A percentile compares a stretch with the other conserved stretches of the same genome.
These are phyloP conservation scores for Colletotrichum tropicale DNA, from an alignment of 2,329 filamentous ascomycete species.

Conservation along the genomic window DNA sequence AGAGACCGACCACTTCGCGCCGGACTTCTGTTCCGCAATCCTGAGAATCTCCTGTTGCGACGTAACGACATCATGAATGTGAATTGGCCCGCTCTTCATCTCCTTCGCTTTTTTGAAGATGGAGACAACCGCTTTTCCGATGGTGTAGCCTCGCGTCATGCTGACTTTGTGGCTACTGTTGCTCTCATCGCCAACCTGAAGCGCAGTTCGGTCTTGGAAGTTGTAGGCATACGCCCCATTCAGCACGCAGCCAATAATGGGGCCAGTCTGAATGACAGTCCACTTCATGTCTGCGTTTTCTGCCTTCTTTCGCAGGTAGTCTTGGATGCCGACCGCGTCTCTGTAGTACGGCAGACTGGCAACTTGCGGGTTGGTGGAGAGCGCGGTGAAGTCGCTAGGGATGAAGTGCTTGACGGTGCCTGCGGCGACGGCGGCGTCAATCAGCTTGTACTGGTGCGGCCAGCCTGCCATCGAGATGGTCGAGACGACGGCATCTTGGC, in stretches of 20 bases:
- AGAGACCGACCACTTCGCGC: background rate
- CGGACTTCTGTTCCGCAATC: slow-evolving; percentile 21
- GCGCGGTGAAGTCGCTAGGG: slow-evolving; percentile 52
- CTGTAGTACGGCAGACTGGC: slow-evolving; percentile 20
- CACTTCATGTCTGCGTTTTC: slow-evolving; percentile 24
- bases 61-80: slow-evolving; percentile 51
- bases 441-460: slow-evolving; percentile 53
- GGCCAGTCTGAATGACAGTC: slow-evolving; percentile 45
- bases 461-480: slow-evolving; percentile 40
- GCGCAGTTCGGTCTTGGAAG: slow-evolving; percentile 29
- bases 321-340: slow-evolving; percentile 18
- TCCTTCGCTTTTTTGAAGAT: slow-evolving; percentile 47
- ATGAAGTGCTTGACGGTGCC: slow-evolving; percentile 57
- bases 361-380: slow-evolving; percentile 1
- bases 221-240: background rate
- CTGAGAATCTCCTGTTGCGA: slow-evolving; percentile 55
- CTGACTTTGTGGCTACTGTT: slow-evolving; percentile 49
- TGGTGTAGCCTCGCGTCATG: slow-evolving; percentile 46
- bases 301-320: background rate
- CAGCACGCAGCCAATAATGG: slow-evolving; percentile 37
- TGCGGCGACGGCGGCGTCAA: slow-evolving; percentile 57
- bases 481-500: slow-evolving; percentile 61
- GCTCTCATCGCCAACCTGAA: slow-evolving; percentile 44
- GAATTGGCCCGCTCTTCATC: slow-evolving; percentile 58
- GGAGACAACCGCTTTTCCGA: slow-evolving; percentile 51